Percentiles rank a stretch among this genome's conserved stretches.
These are phyloP conservation scores for Phlebiopsis flavidoalba DNA, from an alignment of 768 basidiomycete genomes.

Conservation along the genomic window DNA sequence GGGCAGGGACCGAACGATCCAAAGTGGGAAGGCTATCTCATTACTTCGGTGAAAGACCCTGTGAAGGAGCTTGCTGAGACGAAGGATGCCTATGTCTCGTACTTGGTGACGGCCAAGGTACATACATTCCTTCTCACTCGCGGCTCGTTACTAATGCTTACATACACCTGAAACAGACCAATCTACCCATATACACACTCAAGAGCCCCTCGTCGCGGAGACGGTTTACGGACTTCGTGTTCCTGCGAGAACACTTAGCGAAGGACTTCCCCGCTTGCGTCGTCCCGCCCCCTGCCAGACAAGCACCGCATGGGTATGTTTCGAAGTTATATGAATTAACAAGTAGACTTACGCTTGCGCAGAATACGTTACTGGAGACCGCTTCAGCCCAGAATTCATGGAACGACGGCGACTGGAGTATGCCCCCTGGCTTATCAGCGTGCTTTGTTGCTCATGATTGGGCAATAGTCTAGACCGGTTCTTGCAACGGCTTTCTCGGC, in stretches of 20 bases:
- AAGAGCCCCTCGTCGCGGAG: constrained; percentile 72
- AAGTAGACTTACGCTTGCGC: not conserved
- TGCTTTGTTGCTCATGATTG: constrained; percentile 1
- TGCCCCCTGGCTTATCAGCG: constrained; percentile 24
- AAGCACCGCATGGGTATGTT: constrained; percentile 90
- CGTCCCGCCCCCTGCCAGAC: constrained; percentile 93
- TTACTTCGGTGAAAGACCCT: constrained; percentile 83
- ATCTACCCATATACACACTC: constrained; percentile 80
- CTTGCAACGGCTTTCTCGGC: constrained; percentile 83
- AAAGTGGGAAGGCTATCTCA: constrained; percentile 87
- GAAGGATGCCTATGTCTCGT: constrained; percentile 96
- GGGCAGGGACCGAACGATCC: constrained; percentile 69
- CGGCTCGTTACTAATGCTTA: not conserved
- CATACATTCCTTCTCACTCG: constrained; percentile 13
- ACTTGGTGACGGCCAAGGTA: constrained; percentile 86
- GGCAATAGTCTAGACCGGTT: constrained; percentile 80
- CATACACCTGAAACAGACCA: constrained; percentile 54
- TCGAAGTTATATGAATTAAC: not conserved
- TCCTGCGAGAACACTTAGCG: constrained; percentile 81
- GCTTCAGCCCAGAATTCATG: constrained; percentile 97
- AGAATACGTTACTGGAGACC: constrained; percentile 96
- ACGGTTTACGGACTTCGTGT: constrained; percentile 96
- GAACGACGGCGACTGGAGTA: constrained; percentile 87
- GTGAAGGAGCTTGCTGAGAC: constrained; percentile 95
- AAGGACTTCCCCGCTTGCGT: constrained; percentile 96